A percentile compares a stretch with the other conserved stretches of the same genome.
Evolutionary conservation across 257 asterid genomes (phyloP).

Genomic region (Lithospermum erythrorhizon): DNA sequence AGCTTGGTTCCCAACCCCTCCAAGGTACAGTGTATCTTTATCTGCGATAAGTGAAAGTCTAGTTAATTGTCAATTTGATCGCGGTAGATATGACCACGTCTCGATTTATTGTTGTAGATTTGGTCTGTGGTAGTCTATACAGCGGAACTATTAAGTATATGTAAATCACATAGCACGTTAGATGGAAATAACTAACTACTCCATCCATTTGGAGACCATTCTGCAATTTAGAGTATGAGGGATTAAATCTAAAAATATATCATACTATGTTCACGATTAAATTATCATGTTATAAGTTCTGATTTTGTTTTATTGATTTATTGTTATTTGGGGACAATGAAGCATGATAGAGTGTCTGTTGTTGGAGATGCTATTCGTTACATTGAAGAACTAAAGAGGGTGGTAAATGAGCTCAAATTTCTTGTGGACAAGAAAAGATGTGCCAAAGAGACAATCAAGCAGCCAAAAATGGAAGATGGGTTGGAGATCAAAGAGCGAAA

Average conservation of each 20-base stretch:
- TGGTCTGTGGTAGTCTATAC: too few species aligned
- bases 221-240: too few species aligned
- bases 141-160: too few species aligned
- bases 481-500: slow-evolving; percentile 7
- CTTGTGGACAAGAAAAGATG: slow-evolving; percentile 62
- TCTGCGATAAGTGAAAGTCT: too few species aligned
- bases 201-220: too few species aligned
- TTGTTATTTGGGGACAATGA: neutral
- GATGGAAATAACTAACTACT: too few species aligned
- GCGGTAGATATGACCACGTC: too few species aligned
- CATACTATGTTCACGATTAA: too few species aligned
- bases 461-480: slow-evolving; percentile 38
- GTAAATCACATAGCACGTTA: too few species aligned
- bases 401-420: slow-evolving; percentile 15
- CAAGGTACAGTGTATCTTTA: slow-evolving; percentile 34
- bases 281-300: neutral
- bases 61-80: too few species aligned
- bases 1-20: slow-evolving; percentile 53
- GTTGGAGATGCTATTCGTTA: slow-evolving; percentile 26
- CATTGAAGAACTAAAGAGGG: slow-evolving; percentile 23
- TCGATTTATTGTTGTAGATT: too few species aligned
- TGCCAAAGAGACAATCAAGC: slow-evolving; percentile 41
- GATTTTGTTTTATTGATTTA: neutral
- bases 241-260: too few species aligned
- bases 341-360: slow-evolving; percentile 22